Percentiles rank a stretch among this genome's conserved stretches.
Conservation (phyloP, 2,329 filamentous ascomycete genomes). For the Botryotinia narcissicola region DNA sequence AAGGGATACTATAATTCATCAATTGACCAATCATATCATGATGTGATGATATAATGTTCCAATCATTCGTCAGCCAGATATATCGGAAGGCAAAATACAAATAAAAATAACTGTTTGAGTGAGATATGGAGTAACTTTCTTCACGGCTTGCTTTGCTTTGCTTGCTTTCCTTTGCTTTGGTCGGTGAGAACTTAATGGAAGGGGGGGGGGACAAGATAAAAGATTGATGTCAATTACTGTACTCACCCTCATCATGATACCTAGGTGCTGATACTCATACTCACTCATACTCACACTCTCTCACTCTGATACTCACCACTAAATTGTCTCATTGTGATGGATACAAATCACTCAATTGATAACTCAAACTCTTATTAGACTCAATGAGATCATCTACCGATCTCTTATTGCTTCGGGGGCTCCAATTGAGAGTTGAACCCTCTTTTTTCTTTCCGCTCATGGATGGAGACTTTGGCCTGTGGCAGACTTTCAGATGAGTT, state of each 20-base stretch:
- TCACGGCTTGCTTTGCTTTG: neutral
- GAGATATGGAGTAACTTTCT: neutral
- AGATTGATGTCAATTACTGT: constrained; percentile 1
- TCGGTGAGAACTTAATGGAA: neutral
- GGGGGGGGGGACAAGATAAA: constrained; percentile 9
- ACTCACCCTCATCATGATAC: neutral
- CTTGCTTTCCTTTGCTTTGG: neutral
- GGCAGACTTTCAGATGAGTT: constrained; percentile 6
- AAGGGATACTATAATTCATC: neutral
- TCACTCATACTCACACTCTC: neutral
- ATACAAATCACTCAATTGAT: neutral
- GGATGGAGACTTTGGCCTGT: neutral
- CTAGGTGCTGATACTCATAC: no score
- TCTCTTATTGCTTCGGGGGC: neutral
- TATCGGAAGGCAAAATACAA: neutral
- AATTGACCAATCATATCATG: constrained; percentile 12
- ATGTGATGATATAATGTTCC: neutral
- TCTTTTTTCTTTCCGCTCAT: neutral
- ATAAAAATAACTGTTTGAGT: neutral
- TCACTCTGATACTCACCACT: neutral
- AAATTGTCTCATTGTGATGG: neutral
- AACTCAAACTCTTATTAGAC: neutral
- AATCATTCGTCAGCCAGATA: constrained; percentile 12
- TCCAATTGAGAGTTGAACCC: neutral
- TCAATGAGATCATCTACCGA: neutral